phyloP scores from a whole-genome alignment of 2,329 filamentous ascomycete species.

The Dryadomyces quercivorus region DNA sequence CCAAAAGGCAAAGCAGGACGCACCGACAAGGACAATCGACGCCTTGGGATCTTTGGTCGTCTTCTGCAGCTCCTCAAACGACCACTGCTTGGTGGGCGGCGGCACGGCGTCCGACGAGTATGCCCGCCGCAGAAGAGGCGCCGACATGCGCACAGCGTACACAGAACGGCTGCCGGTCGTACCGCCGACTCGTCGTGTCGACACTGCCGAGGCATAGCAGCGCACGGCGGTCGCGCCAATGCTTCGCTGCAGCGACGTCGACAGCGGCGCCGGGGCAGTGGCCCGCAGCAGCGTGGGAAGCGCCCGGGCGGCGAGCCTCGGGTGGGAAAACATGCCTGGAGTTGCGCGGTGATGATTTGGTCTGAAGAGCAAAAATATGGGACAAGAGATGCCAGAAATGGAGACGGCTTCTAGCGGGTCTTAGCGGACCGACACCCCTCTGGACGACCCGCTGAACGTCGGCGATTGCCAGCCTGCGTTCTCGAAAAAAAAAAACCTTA shows the following conservation, averaged over 20 bases:
- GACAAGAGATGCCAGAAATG: not conserved
- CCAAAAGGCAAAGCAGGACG: conserved; percentile 6
- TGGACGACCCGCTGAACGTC: too few species aligned
- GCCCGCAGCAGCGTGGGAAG: not conserved
- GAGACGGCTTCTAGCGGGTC: too few species aligned
- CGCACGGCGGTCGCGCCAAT: not conserved
- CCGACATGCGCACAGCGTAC: not conserved
- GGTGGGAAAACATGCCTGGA: not conserved
- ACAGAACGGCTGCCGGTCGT: too few species aligned
- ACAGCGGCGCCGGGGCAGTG: not conserved
- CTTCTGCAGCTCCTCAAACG: conserved; percentile 33
- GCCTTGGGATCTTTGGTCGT: conserved; percentile 18
- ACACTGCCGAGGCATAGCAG: not conserved
- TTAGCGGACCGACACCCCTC: too few species aligned
- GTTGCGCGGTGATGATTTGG: not conserved
- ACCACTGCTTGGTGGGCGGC: conserved; percentile 29
- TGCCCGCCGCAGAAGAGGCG: conserved; percentile 1
- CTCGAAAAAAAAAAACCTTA: not conserved
- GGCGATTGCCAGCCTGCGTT: not conserved
- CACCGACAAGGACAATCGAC: conserved; percentile 35
- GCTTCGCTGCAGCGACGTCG: not conserved
- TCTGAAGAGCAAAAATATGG: too few species aligned
- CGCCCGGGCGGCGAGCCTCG: not conserved
- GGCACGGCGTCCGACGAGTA: conserved; percentile 17
- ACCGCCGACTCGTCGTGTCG: not conserved